A percentile compares a stretch with the other conserved stretches of the same genome.
phyloP scores from a whole-genome alignment of 495 filamentous ascomycete species.

The Entonaema liquescens region DNA sequence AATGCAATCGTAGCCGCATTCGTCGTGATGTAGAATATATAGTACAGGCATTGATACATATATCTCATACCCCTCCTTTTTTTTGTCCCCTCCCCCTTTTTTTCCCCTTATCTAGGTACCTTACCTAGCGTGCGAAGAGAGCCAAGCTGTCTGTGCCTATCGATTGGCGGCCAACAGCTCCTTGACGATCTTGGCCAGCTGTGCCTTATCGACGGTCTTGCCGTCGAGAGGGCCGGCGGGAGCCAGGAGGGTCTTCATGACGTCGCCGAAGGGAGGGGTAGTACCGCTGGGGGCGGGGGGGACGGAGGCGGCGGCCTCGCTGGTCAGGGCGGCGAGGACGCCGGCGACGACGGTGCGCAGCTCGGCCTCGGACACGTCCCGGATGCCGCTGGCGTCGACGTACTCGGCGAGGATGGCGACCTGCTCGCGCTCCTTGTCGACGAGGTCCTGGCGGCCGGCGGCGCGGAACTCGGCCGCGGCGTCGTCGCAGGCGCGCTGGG shows the following conservation, averaged over 20 bases:
- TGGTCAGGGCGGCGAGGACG: constrained; percentile 47
- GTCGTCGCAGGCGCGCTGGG: constrained; percentile 49
- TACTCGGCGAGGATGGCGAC: constrained; percentile 60
- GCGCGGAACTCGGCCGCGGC: constrained; percentile 57
- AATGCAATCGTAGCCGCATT: constrained; percentile 8
- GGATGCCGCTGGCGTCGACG: constrained; percentile 52
- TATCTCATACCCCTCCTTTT: background rate
- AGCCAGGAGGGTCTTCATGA: constrained; percentile 51
- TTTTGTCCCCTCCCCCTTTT: background rate
- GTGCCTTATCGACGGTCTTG: constrained; percentile 49
- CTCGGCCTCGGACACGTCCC: constrained; percentile 52
- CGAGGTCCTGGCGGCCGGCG: constrained; percentile 63
- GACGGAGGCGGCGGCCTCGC: constrained; percentile 42
- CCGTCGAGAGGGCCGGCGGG: constrained; percentile 51
- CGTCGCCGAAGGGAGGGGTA: constrained; percentile 34
- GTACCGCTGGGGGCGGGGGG: constrained; percentile 15
- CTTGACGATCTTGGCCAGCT: constrained; percentile 47
- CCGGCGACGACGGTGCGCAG: constrained; percentile 49
- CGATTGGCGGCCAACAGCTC: constrained; percentile 24
- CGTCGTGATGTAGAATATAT: constrained; percentile 2
- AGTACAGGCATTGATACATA: constrained; percentile 11
- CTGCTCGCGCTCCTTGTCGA: constrained; percentile 62
- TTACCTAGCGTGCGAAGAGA: background rate
- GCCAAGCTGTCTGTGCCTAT: background rate
- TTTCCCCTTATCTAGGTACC: background rate